Evolutionary conservation across 257 asterid species (phyloP).

Genomic region (Forsythia suspensa): DNA sequence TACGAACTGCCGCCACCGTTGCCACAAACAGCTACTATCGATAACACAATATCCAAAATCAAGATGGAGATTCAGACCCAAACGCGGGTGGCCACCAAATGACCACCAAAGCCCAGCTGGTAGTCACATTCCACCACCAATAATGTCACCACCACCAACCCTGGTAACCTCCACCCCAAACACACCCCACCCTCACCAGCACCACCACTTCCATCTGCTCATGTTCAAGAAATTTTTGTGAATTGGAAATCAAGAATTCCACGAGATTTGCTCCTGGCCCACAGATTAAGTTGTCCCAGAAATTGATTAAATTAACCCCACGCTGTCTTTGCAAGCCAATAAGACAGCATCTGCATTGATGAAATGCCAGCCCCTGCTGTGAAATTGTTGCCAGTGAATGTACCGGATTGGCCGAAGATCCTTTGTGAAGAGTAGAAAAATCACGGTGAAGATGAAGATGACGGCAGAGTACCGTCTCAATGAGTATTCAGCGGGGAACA

Average conservation of each 20-base stretch:
- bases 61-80: not conserved
- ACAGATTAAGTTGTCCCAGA: not conserved
- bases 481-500: too few relatives aligned
- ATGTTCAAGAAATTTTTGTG: not conserved
- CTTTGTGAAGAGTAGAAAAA: too few relatives aligned
- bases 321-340: not conserved
- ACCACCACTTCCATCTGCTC: not conserved
- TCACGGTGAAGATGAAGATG: too few relatives aligned
- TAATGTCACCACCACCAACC: not conserved
- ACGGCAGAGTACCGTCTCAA: too few relatives aligned
- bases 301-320: not conserved
- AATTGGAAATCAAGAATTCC: not conserved
- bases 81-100: too few relatives aligned
- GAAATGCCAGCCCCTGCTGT: not conserved
- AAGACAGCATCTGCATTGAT: not conserved
- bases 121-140: not conserved
- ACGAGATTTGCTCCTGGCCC: not conserved
- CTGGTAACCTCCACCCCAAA: not conserved
- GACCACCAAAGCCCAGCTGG: not conserved
- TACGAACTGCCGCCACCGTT: too few relatives aligned
- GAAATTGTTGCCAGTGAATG: not conserved
- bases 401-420: too few relatives aligned
- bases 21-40: too few relatives aligned
- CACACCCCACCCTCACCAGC: not conserved
- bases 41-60: not conserved